Evolutionary conservation across 1,284 basidiomycete genomes (phyloP), one percentile per base, ranked within the genome.

Genomic region (Moniliella sp.): DNA sequence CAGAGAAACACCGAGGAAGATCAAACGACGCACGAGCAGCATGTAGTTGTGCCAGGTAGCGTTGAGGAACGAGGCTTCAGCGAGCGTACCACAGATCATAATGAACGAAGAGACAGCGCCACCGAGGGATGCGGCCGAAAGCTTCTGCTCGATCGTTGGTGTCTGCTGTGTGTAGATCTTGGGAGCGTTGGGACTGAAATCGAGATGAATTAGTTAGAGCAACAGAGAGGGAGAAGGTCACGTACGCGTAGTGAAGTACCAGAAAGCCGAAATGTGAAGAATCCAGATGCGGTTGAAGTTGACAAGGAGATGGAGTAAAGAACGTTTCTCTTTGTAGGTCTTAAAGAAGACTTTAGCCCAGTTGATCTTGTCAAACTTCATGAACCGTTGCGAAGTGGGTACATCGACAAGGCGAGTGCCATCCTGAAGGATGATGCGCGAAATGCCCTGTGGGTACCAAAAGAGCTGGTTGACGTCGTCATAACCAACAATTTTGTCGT

Each of bases 401-500:
- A 59, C 56, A 21, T 59, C 56, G 25, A 59, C 56, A 15, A 76
- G 65, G 74, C 81, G 43, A 18, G 48, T 51, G 69, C 83, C 86
- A 67, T 94, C 83, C 14, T 67, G 71, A 25, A 94, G 69, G 9
- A 75, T 70, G 50, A 99, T 97, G 26, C n/a, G n/a, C 15, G 83
- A 78, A 50, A 99, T 39, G 88, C 25, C 91, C 91, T 53, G 97
- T 91, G 3, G 91, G 91, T 97, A 91, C 88, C n/a, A 99, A 65
- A 99, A 99, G 28, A 99, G 67, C 62, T 97, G 88, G 62, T 99
- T 97, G 51, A 97, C 78, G 63, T 97, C 88, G 62, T 99, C 88
- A 59, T 99, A 99, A 8, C 88, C 91, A 57, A 99, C 93, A 53
- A 93, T 83, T 46, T 76, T 70, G 42, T 84, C 76, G 61, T 94